Evolutionary conservation across 1,139 yeast species (phyloP), one percentile per base, ranked within the genome.

Genomic region (Pichia sp.): DNA sequence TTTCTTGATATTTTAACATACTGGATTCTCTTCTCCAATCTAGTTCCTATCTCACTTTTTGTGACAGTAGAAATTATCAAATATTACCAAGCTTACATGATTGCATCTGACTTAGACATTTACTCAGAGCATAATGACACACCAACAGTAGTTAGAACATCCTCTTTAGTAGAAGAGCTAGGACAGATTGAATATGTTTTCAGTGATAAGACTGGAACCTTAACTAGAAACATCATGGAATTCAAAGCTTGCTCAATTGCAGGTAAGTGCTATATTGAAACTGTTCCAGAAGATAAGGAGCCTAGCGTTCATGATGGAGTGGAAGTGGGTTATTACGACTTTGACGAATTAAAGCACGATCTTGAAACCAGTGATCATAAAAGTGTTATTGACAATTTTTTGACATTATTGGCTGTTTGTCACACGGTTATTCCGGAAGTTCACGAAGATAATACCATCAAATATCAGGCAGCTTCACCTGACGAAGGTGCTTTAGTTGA

Each of bases 401-500:
- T 93, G 51, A 82, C 91, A 0, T 67, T 89, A 41, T 67, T 93
- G 44, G 85, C 97, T 40, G 82, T 95, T 0, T 93, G 98, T 60
- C 99, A 93, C 58, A 93, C 99, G 0, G 99, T 93, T 36, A 93
- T 93, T 48, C 98, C 98, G 0, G 98, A 93, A 60, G 69, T 74
- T 15, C 72, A 72, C 45, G 79, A 71, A 2, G 72, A 74, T 40
- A 84, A 84, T 0, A 55, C 68, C 1, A 81, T 91, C 51, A 89
- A 85, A 59, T 93, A 93, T 58, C 98, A 93, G 64, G 98, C 99
- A 1, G 96, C 98, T 0, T 89, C 97, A 2, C 98, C 98, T 1
- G 99, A 93, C 64, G 98, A 93, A 67, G 98, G 98, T 43, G 99
- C 99, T 0, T 69, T 93, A 48, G 99, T 93, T 4, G 89, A 91